Conservation (phyloP, 106 monocot species). For the Phalaenopsis aphrodite region DNA sequence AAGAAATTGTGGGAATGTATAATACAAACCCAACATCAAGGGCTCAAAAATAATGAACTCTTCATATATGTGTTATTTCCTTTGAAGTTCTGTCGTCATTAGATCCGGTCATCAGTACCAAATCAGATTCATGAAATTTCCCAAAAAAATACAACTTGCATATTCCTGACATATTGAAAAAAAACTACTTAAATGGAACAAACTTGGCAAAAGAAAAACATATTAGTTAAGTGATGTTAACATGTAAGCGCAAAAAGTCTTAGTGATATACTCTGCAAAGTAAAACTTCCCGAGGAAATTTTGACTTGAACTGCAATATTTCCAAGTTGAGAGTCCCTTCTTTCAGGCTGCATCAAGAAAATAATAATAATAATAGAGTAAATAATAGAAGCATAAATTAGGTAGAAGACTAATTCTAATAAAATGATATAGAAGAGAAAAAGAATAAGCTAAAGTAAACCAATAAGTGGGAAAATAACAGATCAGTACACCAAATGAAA, state of each 20-base stretch:
- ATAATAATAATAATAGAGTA: neutral
- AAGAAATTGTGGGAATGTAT: neutral
- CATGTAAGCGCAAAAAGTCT: neutral
- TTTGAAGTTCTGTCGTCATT: neutral
- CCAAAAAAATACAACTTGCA: neutral
- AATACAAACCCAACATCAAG: neutral
- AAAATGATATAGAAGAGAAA: neutral
- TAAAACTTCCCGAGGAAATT: conserved; percentile 96
- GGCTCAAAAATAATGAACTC: neutral
- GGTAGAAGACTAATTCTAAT: neutral
- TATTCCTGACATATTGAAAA: neutral
- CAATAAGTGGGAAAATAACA: neutral
- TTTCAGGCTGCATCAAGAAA: conserved; percentile 65
- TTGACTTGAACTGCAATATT: conserved; percentile 83
- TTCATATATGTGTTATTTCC: neutral
- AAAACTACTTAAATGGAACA: neutral
- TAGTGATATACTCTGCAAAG: conserved; percentile 76
- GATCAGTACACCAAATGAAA: neutral
- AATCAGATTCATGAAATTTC: neutral
- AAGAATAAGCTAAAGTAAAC: neutral
- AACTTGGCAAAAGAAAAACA: conserved; percentile 2
- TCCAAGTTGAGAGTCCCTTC: conserved; percentile 94
- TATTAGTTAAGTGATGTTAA: neutral
- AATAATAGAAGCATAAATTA: neutral
- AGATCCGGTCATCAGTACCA: neutral